Conservation (phyloP, 805 yeast species). For the Pichia phayaonensis region DNA sequence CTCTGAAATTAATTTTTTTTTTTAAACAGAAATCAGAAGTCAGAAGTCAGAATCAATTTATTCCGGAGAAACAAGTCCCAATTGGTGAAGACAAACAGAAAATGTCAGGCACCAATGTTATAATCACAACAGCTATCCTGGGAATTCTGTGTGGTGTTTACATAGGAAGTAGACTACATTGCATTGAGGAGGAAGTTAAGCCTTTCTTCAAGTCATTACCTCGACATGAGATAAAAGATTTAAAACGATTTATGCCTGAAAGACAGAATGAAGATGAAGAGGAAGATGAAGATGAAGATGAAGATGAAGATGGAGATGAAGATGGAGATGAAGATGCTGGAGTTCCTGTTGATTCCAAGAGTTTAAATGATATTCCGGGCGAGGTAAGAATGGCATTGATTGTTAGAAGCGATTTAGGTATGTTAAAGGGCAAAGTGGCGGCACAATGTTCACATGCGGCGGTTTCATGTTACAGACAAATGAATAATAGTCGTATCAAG, state of each 20-base stretch:
- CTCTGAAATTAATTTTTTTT: too few relatives aligned
- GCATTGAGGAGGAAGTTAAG: too few relatives aligned
- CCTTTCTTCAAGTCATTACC: too few relatives aligned
- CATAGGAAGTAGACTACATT: not conserved
- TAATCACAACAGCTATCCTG: not conserved
- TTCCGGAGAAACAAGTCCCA: too few relatives aligned
- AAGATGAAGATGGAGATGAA: slow-evolving; percentile 18
- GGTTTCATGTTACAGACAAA: slow-evolving; percentile 71
- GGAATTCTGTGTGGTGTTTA: slow-evolving; percentile 2
- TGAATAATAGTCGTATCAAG: slow-evolving; percentile 39
- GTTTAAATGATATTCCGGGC: slow-evolving; percentile 62
- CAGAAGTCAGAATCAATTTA: too few relatives aligned
- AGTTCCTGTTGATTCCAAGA: slow-evolving; percentile 49
- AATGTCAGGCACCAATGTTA: not conserved
- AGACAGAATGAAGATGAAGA: not conserved
- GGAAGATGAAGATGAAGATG: not conserved
- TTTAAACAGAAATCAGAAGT: too few relatives aligned
- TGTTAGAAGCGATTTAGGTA: slow-evolving; percentile 79
- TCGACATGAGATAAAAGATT: too few relatives aligned
- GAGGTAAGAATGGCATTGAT: slow-evolving; percentile 82
- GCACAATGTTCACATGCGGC: slow-evolving; percentile 99
- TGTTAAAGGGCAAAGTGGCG: slow-evolving; percentile 94
- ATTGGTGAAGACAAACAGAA: not conserved
- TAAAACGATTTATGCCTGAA: too few relatives aligned
- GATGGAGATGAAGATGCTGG: slow-evolving; percentile 33